Evolutionary conservation across 2,329 filamentous ascomycete genomes (phyloP).

Genomic region (Diaporthe capsici): DNA sequence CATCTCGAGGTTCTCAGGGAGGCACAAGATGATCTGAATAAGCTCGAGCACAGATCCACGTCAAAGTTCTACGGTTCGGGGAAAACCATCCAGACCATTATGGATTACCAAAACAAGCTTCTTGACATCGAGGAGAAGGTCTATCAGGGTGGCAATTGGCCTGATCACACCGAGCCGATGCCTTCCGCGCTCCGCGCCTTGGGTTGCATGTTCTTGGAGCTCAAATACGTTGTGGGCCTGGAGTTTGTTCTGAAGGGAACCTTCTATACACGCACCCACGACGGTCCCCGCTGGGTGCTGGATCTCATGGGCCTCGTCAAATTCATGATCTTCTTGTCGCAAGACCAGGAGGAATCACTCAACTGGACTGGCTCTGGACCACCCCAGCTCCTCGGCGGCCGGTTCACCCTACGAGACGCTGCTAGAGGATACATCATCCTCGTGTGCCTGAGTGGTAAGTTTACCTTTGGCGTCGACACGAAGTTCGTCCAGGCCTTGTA

Average conservation of each 20-base stretch:
- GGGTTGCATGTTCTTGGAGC: conserved; percentile 44
- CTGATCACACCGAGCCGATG: conserved; percentile 49
- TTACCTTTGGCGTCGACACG: conserved; percentile 45
- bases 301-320: conserved; percentile 46
- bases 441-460: conserved; percentile 40
- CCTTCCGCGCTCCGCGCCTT: conserved; percentile 45
- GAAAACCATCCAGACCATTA: conserved; percentile 40
- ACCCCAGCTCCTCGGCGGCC: conserved; percentile 38
- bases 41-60: conserved; percentile 40
- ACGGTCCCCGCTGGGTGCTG: conserved; percentile 47
- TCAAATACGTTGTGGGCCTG: conserved; percentile 45
- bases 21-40: conserved; percentile 42
- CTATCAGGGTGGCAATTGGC: conserved; percentile 46
- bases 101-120: conserved; percentile 42
- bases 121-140: conserved; percentile 40
- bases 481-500: conserved; percentile 44
- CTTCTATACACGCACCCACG: conserved; percentile 42
- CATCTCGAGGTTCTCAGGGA: conserved; percentile 41
- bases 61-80: conserved; percentile 39
- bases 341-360: conserved; percentile 38
- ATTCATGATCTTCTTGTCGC: conserved; percentile 41
- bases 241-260: conserved; percentile 47
- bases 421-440: conserved; percentile 46
- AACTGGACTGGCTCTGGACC: conserved; percentile 37
- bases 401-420: conserved; percentile 43